Evolutionary conservation across 345 rosid species (phyloP), one percentile per base, ranked within the genome.

Genomic region (Cardamine occulta): DNA sequence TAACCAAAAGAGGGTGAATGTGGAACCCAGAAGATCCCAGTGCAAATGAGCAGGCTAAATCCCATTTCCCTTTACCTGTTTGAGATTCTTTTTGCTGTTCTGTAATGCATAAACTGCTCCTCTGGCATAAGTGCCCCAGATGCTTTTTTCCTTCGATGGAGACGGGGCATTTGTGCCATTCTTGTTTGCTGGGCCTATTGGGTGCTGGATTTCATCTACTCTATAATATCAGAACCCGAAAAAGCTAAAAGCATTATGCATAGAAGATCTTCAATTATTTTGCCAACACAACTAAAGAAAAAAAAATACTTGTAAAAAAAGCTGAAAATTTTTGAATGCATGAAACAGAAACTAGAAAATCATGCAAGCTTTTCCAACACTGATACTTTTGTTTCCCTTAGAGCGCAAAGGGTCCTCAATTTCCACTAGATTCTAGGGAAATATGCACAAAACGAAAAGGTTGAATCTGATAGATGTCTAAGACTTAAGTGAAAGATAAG

Each of bases 81-180:
- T 66, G 66, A 94, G 80, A 81, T 67, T 44, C 79, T 84, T 77
- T 57, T 90, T 90, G 69, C 82, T 83, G 55, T 73, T 85, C 83
- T 85, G 90, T 54, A 94, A 80, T 5, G 97, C 96, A 86, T 84
- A 89, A 60, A 85, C 71, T 1, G 97, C 98, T 75, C 97, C 97
- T 81, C 93, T 87, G 13, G 95, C 96, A 81, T 91, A 94, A 81
- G 82, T 80, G 59, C 97, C 98, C 98, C 98, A 93, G 28, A 71
- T 35, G 74, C 83, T 72, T 56, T 84, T 84, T 74, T 86, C 90
- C 72, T 70, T 60, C 17, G 66, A 45, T 57, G 76, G 64, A 11
- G 74, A 72, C 59, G 82, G 62, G 73, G 74, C 53, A 79, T 73
- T 83, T 66, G 70, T 73, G 32, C 73, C 73, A 51, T 73, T 81